These are phyloP conservation scores for Mortierella antarctica DNA, from an alignment of 192 early-diverging fungal genomes.

Conservation along the genomic window DNA sequence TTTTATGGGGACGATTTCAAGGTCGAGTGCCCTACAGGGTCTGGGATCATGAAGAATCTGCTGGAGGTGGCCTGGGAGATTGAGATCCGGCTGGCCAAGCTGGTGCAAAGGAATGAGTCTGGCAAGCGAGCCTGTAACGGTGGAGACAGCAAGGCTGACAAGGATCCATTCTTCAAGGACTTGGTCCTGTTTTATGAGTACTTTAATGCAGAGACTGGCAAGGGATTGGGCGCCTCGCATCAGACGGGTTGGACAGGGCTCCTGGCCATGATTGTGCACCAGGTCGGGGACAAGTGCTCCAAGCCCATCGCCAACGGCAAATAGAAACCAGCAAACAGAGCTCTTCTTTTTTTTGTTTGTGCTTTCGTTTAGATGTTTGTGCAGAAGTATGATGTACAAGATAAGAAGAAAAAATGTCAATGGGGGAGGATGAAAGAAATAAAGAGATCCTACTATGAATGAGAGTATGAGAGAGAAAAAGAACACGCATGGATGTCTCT, in stretches of 20 bases:
- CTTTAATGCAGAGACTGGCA: slow-evolving; percentile 62
- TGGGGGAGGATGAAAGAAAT: background rate
- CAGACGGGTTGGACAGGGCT: slow-evolving; percentile 69
- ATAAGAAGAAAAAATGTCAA: slow-evolving; percentile 1
- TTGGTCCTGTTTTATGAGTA: slow-evolving; percentile 64
- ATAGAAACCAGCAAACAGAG: too few relatives aligned
- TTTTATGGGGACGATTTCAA: slow-evolving; percentile 46
- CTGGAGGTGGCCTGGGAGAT: slow-evolving; percentile 44
- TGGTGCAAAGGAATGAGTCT: slow-evolving; percentile 41
- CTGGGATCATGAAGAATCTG: slow-evolving; percentile 35
- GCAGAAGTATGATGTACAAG: background rate
- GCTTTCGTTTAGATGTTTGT: background rate
- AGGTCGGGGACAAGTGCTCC: slow-evolving; percentile 40
- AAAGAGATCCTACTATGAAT: background rate
- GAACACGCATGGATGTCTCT: background rate
- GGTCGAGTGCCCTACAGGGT: slow-evolving; percentile 47
- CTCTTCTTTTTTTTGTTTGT: too few relatives aligned
- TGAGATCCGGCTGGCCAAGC: slow-evolving; percentile 21
- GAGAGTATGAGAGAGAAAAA: background rate
- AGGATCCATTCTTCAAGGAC: slow-evolving; percentile 59
- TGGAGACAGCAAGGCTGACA: slow-evolving; percentile 44
- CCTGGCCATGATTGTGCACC: slow-evolving; percentile 53
- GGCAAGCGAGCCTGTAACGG: slow-evolving; percentile 58
- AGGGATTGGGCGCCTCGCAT: slow-evolving; percentile 64
- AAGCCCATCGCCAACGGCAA: background rate